Conservation (phyloP, 192 early-diverging fungal genomes). For the Podila minutissima region DNA sequence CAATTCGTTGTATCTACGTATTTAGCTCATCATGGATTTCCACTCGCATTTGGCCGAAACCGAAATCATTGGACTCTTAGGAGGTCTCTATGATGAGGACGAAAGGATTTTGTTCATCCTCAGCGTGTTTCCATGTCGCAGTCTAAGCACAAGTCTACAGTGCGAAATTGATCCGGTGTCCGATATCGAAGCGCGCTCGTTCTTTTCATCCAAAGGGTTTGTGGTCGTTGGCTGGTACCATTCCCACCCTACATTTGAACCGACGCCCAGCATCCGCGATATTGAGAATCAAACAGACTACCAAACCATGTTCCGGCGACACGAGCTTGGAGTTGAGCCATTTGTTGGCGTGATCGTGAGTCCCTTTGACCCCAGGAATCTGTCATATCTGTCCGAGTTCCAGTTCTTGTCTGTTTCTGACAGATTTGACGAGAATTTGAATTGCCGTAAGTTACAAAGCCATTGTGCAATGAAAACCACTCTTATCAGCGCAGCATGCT, state of each 20-base stretch:
- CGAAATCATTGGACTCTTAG: slow-evolving; percentile 94
- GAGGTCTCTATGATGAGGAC: slow-evolving; percentile 73
- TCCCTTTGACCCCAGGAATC: slow-evolving; percentile 73
- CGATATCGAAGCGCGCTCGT: slow-evolving; percentile 84
- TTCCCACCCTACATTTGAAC: slow-evolving; percentile 94
- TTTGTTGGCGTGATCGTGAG: slow-evolving; percentile 92
- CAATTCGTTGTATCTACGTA: slow-evolving; percentile 1
- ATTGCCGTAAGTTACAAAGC: slow-evolving; percentile 60
- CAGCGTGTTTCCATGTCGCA: slow-evolving; percentile 83
- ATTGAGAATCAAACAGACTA: slow-evolving; percentile 90
- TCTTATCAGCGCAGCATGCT: neutral
- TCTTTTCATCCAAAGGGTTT: slow-evolving; percentile 69
- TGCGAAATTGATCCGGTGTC: slow-evolving; percentile 95
- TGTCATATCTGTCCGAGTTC: slow-evolving; percentile 64
- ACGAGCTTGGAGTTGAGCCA: slow-evolving; percentile 75
- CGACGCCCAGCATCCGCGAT: slow-evolving; percentile 89
- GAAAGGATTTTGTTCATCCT: slow-evolving; percentile 64
- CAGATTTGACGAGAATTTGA: slow-evolving; percentile 55
- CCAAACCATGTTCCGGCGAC: slow-evolving; percentile 79
- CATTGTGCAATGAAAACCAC: neutral
- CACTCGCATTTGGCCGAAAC: slow-evolving; percentile 91
- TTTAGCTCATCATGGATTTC: slow-evolving; percentile 89
- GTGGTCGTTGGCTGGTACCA: slow-evolving; percentile 96
- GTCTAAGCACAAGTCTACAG: slow-evolving; percentile 83
- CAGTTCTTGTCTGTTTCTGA: slow-evolving; percentile 69